A percentile compares a stretch with the other conserved stretches of the same genome.
Conservation (phyloP, 2,329 filamentous ascomycete species). For the Sphaerulina vaccinii region DNA sequence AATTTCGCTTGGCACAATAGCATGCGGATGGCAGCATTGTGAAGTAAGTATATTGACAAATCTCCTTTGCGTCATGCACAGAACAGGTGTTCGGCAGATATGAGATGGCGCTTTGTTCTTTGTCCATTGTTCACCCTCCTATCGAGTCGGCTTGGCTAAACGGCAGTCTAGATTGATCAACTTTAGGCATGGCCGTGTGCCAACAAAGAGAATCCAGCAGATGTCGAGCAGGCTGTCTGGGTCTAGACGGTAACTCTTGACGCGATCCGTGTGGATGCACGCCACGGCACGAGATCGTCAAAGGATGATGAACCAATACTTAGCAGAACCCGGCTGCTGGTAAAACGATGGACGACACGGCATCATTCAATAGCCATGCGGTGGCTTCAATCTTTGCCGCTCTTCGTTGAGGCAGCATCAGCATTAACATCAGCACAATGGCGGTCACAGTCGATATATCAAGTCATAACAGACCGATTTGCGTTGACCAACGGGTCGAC, state of each 20-base stretch:
- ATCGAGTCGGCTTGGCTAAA: conserved; percentile 5
- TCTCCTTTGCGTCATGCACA: background rate
- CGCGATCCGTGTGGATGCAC: conserved; percentile 1
- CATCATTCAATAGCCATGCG: conserved; percentile 2
- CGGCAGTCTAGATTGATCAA: conserved; percentile 10
- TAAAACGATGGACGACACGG: background rate
- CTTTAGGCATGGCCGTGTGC: conserved; percentile 3
- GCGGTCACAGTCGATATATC: conserved; percentile 58
- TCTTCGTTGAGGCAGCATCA: conserved; percentile 15
- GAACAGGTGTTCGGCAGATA: conserved; percentile 8
- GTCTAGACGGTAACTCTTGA: conserved; percentile 15
- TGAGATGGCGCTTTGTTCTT: conserved; percentile 5
- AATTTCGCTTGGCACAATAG: conserved; percentile 4
- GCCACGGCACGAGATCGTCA: conserved; percentile 1
- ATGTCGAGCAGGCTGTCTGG: background rate
- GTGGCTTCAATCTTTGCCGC: conserved; percentile 1
- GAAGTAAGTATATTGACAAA: conserved; percentile 9
- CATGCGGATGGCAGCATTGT: conserved; percentile 3
- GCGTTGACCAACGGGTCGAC: conserved; percentile 49
- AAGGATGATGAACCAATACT: conserved; percentile 8
- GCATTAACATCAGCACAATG: conserved; percentile 23
- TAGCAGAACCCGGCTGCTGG: conserved; percentile 4
- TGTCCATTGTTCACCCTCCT: conserved; percentile 10
- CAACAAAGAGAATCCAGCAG: conserved; percentile 9
- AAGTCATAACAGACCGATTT: conserved; percentile 58